These are phyloP conservation scores for Deakozyma indianensis DNA, from an alignment of 805 yeast species.

Conservation along the genomic window DNA sequence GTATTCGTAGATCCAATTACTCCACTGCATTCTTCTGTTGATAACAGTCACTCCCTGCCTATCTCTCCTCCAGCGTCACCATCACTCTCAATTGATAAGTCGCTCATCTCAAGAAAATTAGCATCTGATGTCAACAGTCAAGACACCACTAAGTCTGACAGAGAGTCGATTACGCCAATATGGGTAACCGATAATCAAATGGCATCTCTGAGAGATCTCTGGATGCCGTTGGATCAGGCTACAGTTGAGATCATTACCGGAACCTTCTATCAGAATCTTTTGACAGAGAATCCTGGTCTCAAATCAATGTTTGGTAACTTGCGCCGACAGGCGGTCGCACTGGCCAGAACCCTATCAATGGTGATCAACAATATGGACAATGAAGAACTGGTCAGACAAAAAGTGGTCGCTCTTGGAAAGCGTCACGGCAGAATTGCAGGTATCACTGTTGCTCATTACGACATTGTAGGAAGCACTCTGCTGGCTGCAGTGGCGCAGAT, in stretches of 20 bases:
- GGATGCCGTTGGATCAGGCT: background rate
- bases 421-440: background rate
- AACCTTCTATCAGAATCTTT: background rate
- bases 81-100: background rate
- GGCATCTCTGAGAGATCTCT: background rate
- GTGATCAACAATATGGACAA: background rate
- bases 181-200: background rate
- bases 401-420: background rate
- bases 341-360: background rate
- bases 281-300: background rate
- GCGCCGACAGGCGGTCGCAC: background rate
- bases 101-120: too few relatives aligned
- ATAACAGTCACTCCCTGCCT: background rate
- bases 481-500: background rate
- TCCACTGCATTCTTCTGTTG: background rate
- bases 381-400: background rate
- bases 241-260: background rate
- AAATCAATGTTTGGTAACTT: background rate
- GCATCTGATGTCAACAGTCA: background rate
- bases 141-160: background rate
- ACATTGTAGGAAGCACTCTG: background rate
- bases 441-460: background rate
- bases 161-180: background rate
- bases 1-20: background rate
- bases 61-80: background rate